phyloP scores from a whole-genome alignment of 768 basidiomycete species.

The Lepiota brunneoincarnata region DNA sequence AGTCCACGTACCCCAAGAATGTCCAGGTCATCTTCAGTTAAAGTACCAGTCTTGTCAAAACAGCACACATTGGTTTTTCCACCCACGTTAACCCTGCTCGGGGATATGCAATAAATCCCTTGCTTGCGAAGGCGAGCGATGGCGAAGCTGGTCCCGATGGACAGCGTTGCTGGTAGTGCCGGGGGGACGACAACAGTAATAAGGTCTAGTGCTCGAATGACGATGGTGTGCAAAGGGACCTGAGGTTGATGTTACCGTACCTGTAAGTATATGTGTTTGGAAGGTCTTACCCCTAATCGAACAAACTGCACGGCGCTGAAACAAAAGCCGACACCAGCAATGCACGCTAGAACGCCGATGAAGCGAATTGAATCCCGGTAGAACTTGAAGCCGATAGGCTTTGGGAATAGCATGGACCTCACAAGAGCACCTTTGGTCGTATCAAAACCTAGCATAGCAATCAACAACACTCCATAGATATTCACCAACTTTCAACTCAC shows the following conservation, averaged over 20 bases:
- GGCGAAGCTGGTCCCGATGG: slow-evolving; percentile 96
- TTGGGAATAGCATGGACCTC: slow-evolving; percentile 97
- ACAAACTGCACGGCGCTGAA: slow-evolving; percentile 92
- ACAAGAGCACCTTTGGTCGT: slow-evolving; percentile 97
- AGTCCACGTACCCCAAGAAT: slow-evolving; percentile 90
- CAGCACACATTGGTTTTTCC: slow-evolving; percentile 97
- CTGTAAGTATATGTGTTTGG: not conserved
- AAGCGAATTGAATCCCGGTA: slow-evolving; percentile 91
- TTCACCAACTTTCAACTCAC: slow-evolving; percentile 32
- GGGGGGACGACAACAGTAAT: slow-evolving; percentile 98
- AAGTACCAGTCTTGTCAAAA: slow-evolving; percentile 98
- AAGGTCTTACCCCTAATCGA: slow-evolving; percentile 69
- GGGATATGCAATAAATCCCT: slow-evolving; percentile 95
- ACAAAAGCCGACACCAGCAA: slow-evolving; percentile 89
- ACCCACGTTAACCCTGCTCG: slow-evolving; percentile 90
- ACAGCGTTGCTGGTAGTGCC: slow-evolving; percentile 93
- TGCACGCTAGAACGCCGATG: slow-evolving; percentile 86
- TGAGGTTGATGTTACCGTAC: slow-evolving; percentile 24
- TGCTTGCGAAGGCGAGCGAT: slow-evolving; percentile 81
- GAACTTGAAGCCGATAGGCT: slow-evolving; percentile 98
- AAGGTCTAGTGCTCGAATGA: slow-evolving; percentile 89
- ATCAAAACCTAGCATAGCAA: slow-evolving; percentile 63
- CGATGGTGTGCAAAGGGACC: slow-evolving; percentile 88
- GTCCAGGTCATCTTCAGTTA: slow-evolving; percentile 97
- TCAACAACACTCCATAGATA: not conserved